Conservation (phyloP, 2,329 filamentous ascomycete species). For the Plenodomus tracheiphilus region DNA sequence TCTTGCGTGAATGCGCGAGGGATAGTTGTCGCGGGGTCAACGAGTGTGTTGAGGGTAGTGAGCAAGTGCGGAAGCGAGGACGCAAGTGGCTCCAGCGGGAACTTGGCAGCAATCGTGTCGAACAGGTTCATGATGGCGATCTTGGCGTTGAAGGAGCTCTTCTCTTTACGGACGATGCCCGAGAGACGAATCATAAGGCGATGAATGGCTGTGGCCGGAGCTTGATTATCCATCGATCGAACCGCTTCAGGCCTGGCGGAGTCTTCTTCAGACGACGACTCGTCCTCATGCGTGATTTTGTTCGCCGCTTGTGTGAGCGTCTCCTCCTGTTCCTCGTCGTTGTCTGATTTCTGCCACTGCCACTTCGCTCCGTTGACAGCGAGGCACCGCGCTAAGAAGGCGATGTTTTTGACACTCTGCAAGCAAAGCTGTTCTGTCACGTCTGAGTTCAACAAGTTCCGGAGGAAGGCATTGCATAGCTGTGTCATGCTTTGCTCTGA, state of each 20-base stretch:
- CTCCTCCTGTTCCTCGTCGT: conserved; percentile 44
- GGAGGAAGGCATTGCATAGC: conserved; percentile 60
- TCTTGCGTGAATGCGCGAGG: conserved; percentile 70
- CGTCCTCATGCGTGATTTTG: conserved; percentile 30
- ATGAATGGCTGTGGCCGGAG: conserved; percentile 59
- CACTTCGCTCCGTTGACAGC: conserved; percentile 60
- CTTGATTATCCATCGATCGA: conserved; percentile 24
- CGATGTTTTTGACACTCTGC: conserved; percentile 77
- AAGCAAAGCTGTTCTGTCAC: conserved; percentile 75
- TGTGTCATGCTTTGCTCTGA: conserved; percentile 65
- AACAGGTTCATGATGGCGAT: conserved; percentile 75
- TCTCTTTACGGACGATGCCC: conserved; percentile 70
- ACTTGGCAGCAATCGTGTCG: conserved; percentile 66
- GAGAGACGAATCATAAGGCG: conserved; percentile 81
- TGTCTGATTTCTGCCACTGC: conserved; percentile 50
- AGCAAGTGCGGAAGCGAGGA: conserved; percentile 68
- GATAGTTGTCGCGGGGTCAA: conserved; percentile 73
- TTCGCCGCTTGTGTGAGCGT: conserved; percentile 49
- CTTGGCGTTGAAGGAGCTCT: conserved; percentile 71
- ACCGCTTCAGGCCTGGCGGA: conserved; percentile 22
- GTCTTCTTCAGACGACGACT: conserved; percentile 36
- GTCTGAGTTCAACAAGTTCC: conserved; percentile 63
- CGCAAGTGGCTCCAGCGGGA: conserved; percentile 60
- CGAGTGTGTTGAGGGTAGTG: conserved; percentile 77
- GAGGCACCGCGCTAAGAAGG: conserved; percentile 74